A percentile compares a stretch with the other conserved stretches of the same genome.
Conservation (phyloP, 495 filamentous ascomycete genomes). For the Trypethelium eluteriae region DNA sequence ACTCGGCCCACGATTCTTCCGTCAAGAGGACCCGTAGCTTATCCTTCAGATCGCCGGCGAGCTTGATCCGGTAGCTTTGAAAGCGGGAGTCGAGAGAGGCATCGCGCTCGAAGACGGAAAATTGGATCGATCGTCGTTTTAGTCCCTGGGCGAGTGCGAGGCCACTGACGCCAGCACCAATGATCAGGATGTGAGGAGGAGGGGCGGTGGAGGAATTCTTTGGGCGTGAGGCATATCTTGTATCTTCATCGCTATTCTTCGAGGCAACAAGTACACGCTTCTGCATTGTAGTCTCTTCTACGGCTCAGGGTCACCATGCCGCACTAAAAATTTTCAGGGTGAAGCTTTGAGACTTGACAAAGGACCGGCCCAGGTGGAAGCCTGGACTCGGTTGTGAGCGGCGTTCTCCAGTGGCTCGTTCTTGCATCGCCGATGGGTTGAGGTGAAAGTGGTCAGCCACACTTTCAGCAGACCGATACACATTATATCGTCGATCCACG, state of each 20-base stretch:
- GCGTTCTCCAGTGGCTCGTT: neutral
- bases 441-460: neutral
- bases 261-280: neutral
- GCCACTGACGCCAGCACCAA: constrained; percentile 34
- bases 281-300: constrained; percentile 3
- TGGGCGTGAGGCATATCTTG: constrained; percentile 7
- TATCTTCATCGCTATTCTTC: constrained; percentile 9
- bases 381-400: neutral
- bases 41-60: constrained; percentile 2
- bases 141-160: constrained; percentile 49
- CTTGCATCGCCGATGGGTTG: constrained; percentile 2
- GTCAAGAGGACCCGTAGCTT: constrained; percentile 12
- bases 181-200: constrained; percentile 26
- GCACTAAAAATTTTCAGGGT: constrained; percentile 7
- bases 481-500: constrained; percentile 2
- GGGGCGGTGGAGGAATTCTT: neutral
- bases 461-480: neutral
- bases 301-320: neutral
- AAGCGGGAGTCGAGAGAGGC: constrained; percentile 33
- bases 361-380: neutral
- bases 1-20: constrained; percentile 22
- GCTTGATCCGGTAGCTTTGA: constrained; percentile 31
- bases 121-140: constrained; percentile 43
- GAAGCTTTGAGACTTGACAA: neutral
- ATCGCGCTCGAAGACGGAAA: constrained; percentile 47